Evolutionary conservation across 2,329 filamentous ascomycete species (phyloP).

Genomic region (Colletotrichum tanaceti): DNA sequence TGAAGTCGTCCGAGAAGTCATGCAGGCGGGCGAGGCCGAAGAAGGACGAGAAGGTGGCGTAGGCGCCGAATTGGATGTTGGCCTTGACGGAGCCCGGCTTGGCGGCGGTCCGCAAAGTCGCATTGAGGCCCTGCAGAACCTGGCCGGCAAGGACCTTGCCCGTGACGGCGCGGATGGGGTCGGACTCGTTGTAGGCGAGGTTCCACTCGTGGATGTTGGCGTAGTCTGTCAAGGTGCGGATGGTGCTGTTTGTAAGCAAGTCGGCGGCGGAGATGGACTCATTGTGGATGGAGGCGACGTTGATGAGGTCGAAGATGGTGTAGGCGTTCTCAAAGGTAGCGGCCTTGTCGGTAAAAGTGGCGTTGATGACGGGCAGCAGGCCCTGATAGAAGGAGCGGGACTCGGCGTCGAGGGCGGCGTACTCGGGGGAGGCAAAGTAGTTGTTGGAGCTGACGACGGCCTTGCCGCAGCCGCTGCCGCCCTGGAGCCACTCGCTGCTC

Average conservation of each 20-base stretch:
- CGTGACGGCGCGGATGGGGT: slow-evolving; percentile 69
- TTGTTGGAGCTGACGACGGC: slow-evolving; percentile 66
- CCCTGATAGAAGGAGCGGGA: slow-evolving; percentile 70
- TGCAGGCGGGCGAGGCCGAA: slow-evolving; percentile 69
- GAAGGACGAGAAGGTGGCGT: slow-evolving; percentile 71
- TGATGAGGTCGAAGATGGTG: slow-evolving; percentile 70
- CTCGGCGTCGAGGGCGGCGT: slow-evolving; percentile 55
- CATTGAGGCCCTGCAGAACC: slow-evolving; percentile 64
- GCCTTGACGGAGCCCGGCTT: slow-evolving; percentile 59
- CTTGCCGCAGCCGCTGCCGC: slow-evolving; percentile 66
- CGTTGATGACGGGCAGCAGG: slow-evolving; percentile 66
- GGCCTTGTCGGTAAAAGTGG: slow-evolving; percentile 58
- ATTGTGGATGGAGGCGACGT: slow-evolving; percentile 72
- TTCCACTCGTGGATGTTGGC: slow-evolving; percentile 85
- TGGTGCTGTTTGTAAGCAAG: slow-evolving; percentile 69
- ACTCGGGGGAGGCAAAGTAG: slow-evolving; percentile 63
- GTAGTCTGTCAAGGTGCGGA: slow-evolving; percentile 75
- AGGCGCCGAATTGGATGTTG: slow-evolving; percentile 70
- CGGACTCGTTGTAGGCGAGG: slow-evolving; percentile 83
- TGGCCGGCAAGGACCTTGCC: slow-evolving; percentile 68
- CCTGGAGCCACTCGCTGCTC: slow-evolving; percentile 69
- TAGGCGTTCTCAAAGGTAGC: slow-evolving; percentile 71
- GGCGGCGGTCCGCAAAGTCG: slow-evolving; percentile 55
- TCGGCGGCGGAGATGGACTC: slow-evolving; percentile 66
- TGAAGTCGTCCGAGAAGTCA: slow-evolving; percentile 70